Conservation (phyloP, 371 early-diverging fungal species). For the Mucor lusitanicus region DNA sequence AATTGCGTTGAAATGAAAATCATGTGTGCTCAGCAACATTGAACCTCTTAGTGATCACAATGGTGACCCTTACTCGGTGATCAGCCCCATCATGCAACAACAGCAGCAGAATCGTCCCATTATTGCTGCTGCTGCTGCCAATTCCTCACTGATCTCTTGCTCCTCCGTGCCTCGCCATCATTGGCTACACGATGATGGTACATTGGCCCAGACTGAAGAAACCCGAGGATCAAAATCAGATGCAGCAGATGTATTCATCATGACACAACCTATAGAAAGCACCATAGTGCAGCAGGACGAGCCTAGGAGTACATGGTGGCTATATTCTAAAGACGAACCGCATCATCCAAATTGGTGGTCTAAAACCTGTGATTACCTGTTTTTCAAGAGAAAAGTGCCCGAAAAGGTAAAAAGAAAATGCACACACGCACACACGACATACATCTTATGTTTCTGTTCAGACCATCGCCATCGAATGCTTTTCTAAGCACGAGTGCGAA, state of each 20-base stretch:
- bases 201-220: conserved; percentile 18
- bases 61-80: neutral
- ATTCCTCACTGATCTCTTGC: neutral
- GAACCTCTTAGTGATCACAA: neutral
- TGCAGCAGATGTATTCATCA: conserved; percentile 22
- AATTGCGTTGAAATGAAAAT: neutral
- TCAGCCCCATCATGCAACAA: neutral
- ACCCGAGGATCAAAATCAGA: conserved; percentile 17
- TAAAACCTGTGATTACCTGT: conserved; percentile 5
- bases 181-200: conserved; percentile 22
- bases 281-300: neutral
- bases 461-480: conserved; percentile 19
- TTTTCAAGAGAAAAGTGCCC: conserved; percentile 10
- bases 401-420: conserved; percentile 14
- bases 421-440: neutral
- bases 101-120: conserved; percentile 5
- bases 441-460: neutral
- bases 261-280: conserved; percentile 14
- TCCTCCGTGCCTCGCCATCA: neutral
- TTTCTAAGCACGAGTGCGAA: conserved; percentile 25
- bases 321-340: conserved; percentile 7
- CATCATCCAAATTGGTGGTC: conserved; percentile 10
- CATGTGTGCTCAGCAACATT: neutral
- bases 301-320: conserved; percentile 14
- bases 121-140: neutral